Evolutionary conservation across 139 green algal species (phyloP).

Genomic region (Picochlorum costavermella): DNA sequence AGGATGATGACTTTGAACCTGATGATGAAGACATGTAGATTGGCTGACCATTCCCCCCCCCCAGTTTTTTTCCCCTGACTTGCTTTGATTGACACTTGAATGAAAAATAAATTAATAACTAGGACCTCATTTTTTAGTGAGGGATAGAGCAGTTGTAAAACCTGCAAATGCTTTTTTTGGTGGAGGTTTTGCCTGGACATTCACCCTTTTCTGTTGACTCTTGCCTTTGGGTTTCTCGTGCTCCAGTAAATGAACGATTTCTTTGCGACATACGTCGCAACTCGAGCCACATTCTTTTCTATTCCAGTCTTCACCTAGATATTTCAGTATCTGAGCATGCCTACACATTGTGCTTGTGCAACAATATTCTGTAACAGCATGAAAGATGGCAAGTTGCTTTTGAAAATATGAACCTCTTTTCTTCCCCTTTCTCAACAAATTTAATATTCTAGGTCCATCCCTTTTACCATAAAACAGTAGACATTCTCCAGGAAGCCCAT

Average conservation of each 20-base stretch:
- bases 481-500: constrained; percentile 49
- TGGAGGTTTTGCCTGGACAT: too few species aligned
- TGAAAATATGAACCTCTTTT: constrained; percentile 28
- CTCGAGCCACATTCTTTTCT: constrained; percentile 10
- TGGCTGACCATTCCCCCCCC: too few species aligned
- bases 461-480: constrained; percentile 35
- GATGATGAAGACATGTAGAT: constrained; percentile 7
- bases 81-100: too few species aligned
- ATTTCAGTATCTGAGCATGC: constrained; percentile 38
- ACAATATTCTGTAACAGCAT: constrained; percentile 39
- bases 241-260: constrained; percentile 5
- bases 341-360: constrained; percentile 28
- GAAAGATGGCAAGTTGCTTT: constrained; percentile 32
- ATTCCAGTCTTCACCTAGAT: constrained; percentile 39
- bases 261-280: constrained; percentile 29
- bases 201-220: too few species aligned
- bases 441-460: constrained; percentile 38
- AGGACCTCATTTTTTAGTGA: too few species aligned
- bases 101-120: too few species aligned
- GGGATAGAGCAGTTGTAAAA: too few species aligned
- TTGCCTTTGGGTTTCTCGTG: not conserved
- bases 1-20: constrained; percentile 11
- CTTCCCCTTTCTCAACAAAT: constrained; percentile 9
- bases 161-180: too few species aligned
- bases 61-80: too few species aligned